Evolutionary conservation across 345 rosid species (phyloP).

Genomic region (Syzygium jambos): DNA sequence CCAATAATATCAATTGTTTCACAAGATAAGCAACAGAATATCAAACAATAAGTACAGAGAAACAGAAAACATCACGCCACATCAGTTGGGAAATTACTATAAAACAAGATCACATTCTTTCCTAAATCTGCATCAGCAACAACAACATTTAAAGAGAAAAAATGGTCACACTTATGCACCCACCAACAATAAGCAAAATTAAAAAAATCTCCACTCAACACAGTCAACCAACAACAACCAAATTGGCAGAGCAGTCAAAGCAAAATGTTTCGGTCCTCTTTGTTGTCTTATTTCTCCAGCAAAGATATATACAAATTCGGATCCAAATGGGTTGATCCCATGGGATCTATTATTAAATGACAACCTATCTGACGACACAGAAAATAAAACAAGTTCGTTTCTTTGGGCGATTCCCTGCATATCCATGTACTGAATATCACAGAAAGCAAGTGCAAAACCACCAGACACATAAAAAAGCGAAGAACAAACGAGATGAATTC

Average conservation of each 20-base stretch:
- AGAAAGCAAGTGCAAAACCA: background rate
- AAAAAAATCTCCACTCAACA: background rate
- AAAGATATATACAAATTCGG: background rate
- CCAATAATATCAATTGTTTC: conserved; percentile 1
- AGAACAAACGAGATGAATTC: background rate
- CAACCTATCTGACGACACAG: background rate
- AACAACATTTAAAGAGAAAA: background rate
- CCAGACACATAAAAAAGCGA: background rate
- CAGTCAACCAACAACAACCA: background rate
- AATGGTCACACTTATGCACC: background rate
- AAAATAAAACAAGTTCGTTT: background rate
- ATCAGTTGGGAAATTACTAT: background rate
- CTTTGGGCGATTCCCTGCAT: background rate
- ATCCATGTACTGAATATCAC: background rate
- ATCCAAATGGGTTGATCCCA: background rate
- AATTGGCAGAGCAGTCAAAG: background rate
- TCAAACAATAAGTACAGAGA: background rate
- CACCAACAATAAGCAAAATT: background rate
- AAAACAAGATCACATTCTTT: background rate
- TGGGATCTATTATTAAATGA: background rate
- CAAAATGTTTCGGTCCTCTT: background rate
- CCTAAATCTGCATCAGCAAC: background rate
- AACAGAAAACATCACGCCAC: background rate
- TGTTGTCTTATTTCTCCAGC: background rate
- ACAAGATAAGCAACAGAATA: background rate